A percentile compares a stretch with the other conserved stretches of the same genome.
Conservation (phyloP, 305 asterid species). For the Rubia peregrina region DNA sequence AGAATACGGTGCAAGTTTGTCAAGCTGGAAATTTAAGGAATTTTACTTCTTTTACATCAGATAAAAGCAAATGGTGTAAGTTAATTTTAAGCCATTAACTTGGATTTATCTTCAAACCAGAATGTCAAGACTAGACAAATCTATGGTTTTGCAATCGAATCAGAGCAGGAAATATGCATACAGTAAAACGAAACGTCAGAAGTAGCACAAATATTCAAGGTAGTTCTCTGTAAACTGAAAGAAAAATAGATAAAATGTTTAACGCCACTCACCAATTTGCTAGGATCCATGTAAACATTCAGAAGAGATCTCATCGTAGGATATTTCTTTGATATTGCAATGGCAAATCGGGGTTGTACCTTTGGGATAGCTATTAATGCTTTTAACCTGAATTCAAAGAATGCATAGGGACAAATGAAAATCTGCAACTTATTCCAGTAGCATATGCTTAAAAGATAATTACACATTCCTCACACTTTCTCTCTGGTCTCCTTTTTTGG, state of each 20-base stretch:
- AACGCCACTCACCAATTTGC: slow-evolving; percentile 56
- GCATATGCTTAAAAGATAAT: background rate
- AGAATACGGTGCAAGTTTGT: background rate
- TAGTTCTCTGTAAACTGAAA: background rate
- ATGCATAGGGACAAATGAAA: slow-evolving; percentile 17
- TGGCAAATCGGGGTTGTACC: slow-evolving; percentile 89
- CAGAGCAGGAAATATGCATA: background rate
- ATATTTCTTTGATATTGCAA: slow-evolving; percentile 86
- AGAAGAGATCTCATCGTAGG: slow-evolving; percentile 94
- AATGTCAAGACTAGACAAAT: background rate
- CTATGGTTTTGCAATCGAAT: background rate
- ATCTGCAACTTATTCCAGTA: slow-evolving; percentile 1
- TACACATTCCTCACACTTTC: background rate
- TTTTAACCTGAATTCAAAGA: slow-evolving; percentile 58
- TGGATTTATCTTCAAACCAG: background rate
- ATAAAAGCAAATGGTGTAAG: too few species aligned
- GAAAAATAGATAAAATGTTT: background rate
- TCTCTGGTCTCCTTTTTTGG: background rate
- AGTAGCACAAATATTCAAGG: background rate
- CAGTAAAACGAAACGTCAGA: background rate
- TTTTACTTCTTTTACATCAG: background rate
- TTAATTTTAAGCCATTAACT: background rate
- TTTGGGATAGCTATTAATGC: slow-evolving; percentile 81
- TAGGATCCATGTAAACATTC: slow-evolving; percentile 79
- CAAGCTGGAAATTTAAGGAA: background rate